Evolutionary conservation across 164 flowering plant genomes (phyloP).

Genomic region (Santalum album): DNA sequence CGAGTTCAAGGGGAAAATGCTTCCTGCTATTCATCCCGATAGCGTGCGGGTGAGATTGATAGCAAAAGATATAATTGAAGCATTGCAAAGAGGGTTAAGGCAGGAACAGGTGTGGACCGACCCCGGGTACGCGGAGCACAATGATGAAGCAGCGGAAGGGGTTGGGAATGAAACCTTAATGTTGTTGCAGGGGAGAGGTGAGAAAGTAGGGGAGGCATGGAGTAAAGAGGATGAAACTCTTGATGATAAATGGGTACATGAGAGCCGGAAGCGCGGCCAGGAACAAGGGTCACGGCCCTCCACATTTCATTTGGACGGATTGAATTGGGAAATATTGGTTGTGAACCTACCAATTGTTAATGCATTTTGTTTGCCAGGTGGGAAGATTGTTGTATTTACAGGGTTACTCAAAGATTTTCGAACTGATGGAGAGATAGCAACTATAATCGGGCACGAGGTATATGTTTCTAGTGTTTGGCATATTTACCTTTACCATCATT

Average conservation of each 20-base stretch:
- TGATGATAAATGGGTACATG: constrained; percentile 77
- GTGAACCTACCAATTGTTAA: constrained; percentile 71
- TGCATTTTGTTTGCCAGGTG: constrained; percentile 94
- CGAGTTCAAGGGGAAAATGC: constrained; percentile 53
- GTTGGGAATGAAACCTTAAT: constrained; percentile 17
- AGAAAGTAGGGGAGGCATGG: constrained; percentile 41
- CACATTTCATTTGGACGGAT: constrained; percentile 63
- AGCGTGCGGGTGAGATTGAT: constrained; percentile 73
- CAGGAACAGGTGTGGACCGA: constrained; percentile 71
- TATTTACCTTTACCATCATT: background rate
- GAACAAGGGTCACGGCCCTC: constrained; percentile 30
- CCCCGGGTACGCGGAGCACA: constrained; percentile 37
- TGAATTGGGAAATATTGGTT: constrained; percentile 88
- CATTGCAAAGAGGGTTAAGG: constrained; percentile 68
- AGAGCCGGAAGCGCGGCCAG: constrained; percentile 52
- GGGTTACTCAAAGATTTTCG: constrained; percentile 69
- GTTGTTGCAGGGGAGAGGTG: constrained; percentile 26
- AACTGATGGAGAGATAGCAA: constrained; percentile 73
- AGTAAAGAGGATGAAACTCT: constrained; percentile 61
- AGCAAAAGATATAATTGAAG: constrained; percentile 62
- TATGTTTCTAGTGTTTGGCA: background rate
- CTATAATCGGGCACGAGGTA: constrained; percentile 89
- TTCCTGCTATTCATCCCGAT: constrained; percentile 82
- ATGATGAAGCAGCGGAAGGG: constrained; percentile 7
- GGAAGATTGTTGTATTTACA: constrained; percentile 83